Percentiles rank a stretch among this genome's conserved stretches.
phyloP scores from a whole-genome alignment of 768 basidiomycete species.

The Daedaleopsis nitida region DNA sequence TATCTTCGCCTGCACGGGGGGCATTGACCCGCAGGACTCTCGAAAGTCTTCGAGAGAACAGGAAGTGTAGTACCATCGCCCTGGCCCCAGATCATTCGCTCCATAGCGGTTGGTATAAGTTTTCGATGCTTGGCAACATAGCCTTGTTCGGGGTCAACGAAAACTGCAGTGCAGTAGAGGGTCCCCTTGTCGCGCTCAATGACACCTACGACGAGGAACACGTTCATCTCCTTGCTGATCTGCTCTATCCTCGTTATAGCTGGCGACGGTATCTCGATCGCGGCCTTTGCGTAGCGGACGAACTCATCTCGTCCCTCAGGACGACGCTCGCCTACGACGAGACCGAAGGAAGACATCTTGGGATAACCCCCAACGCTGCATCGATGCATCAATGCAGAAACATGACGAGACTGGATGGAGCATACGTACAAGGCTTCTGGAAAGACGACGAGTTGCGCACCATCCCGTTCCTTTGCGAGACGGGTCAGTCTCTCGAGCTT shows the following conservation, averaged over 20 bases:
- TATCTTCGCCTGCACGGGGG: conserved; percentile 43
- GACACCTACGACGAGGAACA: conserved; percentile 62
- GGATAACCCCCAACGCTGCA: conserved; percentile 61
- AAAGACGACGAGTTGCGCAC: conserved; percentile 52
- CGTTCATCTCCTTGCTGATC: conserved; percentile 47
- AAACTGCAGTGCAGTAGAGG: conserved; percentile 61
- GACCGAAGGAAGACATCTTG: conserved; percentile 56
- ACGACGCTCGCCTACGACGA: conserved; percentile 50
- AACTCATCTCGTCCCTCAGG: conserved; percentile 60
- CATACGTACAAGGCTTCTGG: conserved; percentile 57
- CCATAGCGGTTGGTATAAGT: conserved; percentile 60
- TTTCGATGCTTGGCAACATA: conserved; percentile 66
- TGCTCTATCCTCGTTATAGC: conserved; percentile 48
- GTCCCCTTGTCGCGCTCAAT: conserved; percentile 63
- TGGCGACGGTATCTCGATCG: conserved; percentile 58
- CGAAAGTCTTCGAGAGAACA: conserved; percentile 46
- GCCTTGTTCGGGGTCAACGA: conserved; percentile 54
- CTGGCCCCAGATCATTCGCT: conserved; percentile 64
- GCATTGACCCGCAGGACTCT: conserved; percentile 19
- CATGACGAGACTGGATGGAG: background rate
- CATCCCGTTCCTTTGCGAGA: conserved; percentile 48
- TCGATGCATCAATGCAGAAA: background rate
- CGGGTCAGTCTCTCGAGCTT: conserved; percentile 50
- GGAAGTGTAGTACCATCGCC: conserved; percentile 58
- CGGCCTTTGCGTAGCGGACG: conserved; percentile 52